phyloP scores from a whole-genome alignment of 352 stramenopile genomes.

The Phytophthora vignae region DNA sequence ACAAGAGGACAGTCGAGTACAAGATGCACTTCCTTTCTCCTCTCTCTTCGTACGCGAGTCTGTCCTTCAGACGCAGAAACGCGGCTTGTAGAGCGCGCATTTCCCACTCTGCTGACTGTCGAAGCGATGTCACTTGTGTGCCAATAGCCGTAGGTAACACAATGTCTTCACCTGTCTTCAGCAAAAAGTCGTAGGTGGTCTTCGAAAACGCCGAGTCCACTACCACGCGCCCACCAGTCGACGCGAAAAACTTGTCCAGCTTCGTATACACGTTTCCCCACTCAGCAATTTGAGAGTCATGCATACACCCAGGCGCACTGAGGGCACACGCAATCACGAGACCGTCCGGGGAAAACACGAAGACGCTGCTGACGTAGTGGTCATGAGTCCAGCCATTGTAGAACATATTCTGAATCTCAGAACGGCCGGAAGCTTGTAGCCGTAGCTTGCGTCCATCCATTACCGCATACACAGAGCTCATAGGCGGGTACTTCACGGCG shows the following conservation, averaged over 20 bases:
- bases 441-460: conserved; percentile 47
- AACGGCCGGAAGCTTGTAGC: conserved; percentile 18
- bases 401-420: conserved; percentile 29
- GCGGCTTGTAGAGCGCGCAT: conserved; percentile 14
- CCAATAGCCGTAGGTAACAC: conserved; percentile 2
- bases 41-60: conserved; percentile 15
- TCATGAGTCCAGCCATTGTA: conserved; percentile 47
- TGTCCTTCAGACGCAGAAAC: conserved; percentile 20
- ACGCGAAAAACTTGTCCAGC: background rate
- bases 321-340: conserved; percentile 33
- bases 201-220: conserved; percentile 19
- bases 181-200: conserved; percentile 1
- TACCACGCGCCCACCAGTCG: conserved; percentile 4
- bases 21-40: conserved; percentile 20
- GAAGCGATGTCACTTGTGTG: conserved; percentile 1
- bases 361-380: conserved; percentile 41
- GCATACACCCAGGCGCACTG: conserved; percentile 40
- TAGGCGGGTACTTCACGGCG: background rate
- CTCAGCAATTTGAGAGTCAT: conserved; percentile 35
- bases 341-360: conserved; percentile 42
- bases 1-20: conserved; percentile 11
- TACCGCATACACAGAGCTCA: conserved; percentile 10
- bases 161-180: conserved; percentile 4
- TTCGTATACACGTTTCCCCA: conserved; percentile 16
- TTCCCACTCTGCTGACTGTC: conserved; percentile 20